Base-by-base conservation (phyloP, 495 filamentous ascomycete species). In the Aspergillus nidulans region DNA sequence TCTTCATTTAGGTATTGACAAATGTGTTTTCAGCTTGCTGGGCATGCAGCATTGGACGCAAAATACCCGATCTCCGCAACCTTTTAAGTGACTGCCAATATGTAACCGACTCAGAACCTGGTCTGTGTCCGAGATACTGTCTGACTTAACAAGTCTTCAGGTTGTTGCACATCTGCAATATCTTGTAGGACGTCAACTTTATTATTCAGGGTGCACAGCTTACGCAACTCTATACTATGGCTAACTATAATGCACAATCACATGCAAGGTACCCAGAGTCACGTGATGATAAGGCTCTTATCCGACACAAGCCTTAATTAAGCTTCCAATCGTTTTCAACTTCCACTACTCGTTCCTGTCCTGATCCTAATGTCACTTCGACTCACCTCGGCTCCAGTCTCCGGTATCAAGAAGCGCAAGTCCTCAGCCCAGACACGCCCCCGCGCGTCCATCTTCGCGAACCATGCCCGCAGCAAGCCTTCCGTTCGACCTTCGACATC, bases 381-480 rank as follows among this genome's bases (percentile, higher is more conserved):
- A 60, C 63, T 77, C 21, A 77, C 75, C 0, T 76, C 75, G 40
- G 73, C 75, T 40, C 69, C 75, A 38, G 67, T 75, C 8, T 64
- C 75, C 52, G 75, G 75, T 42, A 61, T 77, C 55, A 68, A 74
- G 40, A 77, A 77, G 48, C 74, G 72, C 60, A 62, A 64, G 57
- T 66, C 70, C 41, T 21, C 63, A n/a, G 56, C 59, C 25, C 54
- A 45, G 0, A 44, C 63, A 10, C 61, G 55, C 34, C 41, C 68
- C 24, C 72, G 66, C 12, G 48, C 72, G 8, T 77, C 81, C 1
- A 75, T 80, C 1, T 83, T 84, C 54, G 71, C 81, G 32, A 57
- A 72, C 12, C 72, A 82, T 57, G 71, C 76, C 23, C 83, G 82
- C 49, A 83, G 78, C 49, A 88, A 88, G 63, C 74, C 81, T 0